Conservation (phyloP, 1,284 basidiomycete species). For the Termitomyces sp. region DNA sequence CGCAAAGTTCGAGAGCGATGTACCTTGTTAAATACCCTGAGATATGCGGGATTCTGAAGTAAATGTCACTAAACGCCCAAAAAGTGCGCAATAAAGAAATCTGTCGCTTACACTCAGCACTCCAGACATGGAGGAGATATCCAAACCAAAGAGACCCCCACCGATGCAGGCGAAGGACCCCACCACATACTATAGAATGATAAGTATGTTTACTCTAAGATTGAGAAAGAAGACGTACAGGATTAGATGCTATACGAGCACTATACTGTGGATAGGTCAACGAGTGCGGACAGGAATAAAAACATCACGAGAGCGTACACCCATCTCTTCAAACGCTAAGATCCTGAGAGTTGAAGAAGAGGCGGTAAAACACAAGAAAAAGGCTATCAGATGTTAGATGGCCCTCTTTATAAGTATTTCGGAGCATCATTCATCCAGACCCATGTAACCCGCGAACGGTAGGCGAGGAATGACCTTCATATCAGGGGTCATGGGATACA, state of each 20-base stretch:
- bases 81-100: not conserved
- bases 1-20: not conserved
- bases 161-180: constrained; percentile 79
- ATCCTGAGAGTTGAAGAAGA: not conserved
- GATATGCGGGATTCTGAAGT: constrained; percentile 53
- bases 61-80: not conserved
- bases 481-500: not conserved
- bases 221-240: constrained; percentile 21
- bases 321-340: constrained; percentile 12
- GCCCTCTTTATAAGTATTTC: constrained; percentile 7
- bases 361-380: not conserved
- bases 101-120: constrained; percentile 51
- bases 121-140: constrained; percentile 81
- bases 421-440: not conserved
- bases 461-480: not conserved
- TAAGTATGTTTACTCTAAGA: not conserved
- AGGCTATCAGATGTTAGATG: not conserved
- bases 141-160: constrained; percentile 72
- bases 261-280: constrained; percentile 33
- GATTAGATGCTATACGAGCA: constrained; percentile 44
- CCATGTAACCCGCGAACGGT: not conserved
- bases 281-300: not conserved
- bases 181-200: constrained; percentile 48
- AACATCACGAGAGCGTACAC: constrained; percentile 10
- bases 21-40: constrained; percentile 43